Evolutionary conservation across 257 asterid genomes (phyloP).

Genomic region (Ilex aquifolium): DNA sequence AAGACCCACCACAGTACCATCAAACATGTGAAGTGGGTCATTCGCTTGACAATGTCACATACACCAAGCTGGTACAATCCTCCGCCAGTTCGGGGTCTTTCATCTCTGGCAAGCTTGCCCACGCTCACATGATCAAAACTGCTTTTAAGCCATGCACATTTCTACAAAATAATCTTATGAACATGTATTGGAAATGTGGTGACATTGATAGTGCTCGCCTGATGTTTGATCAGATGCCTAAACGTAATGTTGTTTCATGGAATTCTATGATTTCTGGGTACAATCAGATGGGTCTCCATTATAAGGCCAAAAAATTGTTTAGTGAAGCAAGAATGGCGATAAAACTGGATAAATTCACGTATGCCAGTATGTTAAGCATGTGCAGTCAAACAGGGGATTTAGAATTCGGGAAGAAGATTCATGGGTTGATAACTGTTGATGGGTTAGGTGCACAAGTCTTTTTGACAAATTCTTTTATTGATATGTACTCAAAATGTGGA

Average conservation of each 20-base stretch:
- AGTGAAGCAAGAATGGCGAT: slow-evolving; percentile 8
- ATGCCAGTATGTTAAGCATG: slow-evolving; percentile 16
- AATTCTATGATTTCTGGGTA: slow-evolving; percentile 33
- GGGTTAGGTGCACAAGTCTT: slow-evolving; percentile 13
- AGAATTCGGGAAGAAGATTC: slow-evolving; percentile 13
- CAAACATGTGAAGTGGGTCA: no score
- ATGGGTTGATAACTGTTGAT: slow-evolving; percentile 12
- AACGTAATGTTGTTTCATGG: slow-evolving; percentile 24
- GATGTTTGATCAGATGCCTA: slow-evolving; percentile 21
- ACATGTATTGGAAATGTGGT: slow-evolving; percentile 17
- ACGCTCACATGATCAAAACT: no score
- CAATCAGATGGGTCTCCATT: slow-evolving; percentile 14
- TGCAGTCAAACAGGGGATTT: slow-evolving; percentile 12
- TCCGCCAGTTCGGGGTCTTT: no score
- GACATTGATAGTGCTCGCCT: slow-evolving; percentile 12
- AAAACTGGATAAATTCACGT: slow-evolving; percentile 18
- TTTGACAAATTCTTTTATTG: slow-evolving; percentile 19
- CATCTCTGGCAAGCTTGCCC: no score
- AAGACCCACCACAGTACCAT: no score
- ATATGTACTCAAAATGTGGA: slow-evolving; percentile 26
- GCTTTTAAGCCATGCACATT: no score
- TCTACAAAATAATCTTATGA: not conserved
- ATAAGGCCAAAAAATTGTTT: slow-evolving; percentile 13
- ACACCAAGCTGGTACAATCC: no score
- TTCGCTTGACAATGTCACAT: no score